Evolutionary conservation across 352 stramenopile genomes (phyloP).

Genomic region (Pythium dissimile): DNA sequence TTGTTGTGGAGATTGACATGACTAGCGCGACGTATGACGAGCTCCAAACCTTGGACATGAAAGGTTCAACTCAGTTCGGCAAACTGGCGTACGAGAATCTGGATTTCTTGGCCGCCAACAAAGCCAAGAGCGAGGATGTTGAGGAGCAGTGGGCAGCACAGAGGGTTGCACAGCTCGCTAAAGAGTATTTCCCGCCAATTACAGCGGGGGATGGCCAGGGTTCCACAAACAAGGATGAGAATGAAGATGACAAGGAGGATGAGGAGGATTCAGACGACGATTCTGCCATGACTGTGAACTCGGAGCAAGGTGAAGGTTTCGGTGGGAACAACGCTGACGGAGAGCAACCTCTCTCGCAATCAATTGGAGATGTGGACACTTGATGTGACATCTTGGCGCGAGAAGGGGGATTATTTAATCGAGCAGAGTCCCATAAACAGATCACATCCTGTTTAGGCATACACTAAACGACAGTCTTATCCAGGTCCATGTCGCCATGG

Average conservation of each 20-base stretch:
- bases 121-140: slow-evolving; percentile 45
- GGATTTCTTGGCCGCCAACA: slow-evolving; percentile 57
- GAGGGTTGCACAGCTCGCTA: slow-evolving; percentile 49
- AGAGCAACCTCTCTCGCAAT: too few species aligned
- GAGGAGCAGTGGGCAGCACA: slow-evolving; percentile 58
- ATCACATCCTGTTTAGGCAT: neutral
- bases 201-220: slow-evolving; percentile 26
- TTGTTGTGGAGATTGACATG: slow-evolving; percentile 58
- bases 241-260: slow-evolving; percentile 11
- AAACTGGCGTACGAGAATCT: slow-evolving; percentile 65
- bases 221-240: slow-evolving; percentile 6
- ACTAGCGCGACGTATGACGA: slow-evolving; percentile 43
- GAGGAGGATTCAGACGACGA: slow-evolving; percentile 27
- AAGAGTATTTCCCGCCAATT: slow-evolving; percentile 60
- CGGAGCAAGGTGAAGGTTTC: slow-evolving; percentile 11
- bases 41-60: slow-evolving; percentile 50
- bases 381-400: too few species aligned
- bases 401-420: too few species aligned
- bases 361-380: too few species aligned
- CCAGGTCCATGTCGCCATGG: slow-evolving; percentile 8
- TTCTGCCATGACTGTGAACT: slow-evolving; percentile 34
- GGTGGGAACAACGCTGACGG: neutral
- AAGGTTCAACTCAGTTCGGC: slow-evolving; percentile 41
- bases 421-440: too few species aligned
- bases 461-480: slow-evolving; percentile 19